Evolutionary conservation across 2,329 filamentous ascomycete genomes (phyloP).

Genomic region (Nigrospora osmanthi): DNA sequence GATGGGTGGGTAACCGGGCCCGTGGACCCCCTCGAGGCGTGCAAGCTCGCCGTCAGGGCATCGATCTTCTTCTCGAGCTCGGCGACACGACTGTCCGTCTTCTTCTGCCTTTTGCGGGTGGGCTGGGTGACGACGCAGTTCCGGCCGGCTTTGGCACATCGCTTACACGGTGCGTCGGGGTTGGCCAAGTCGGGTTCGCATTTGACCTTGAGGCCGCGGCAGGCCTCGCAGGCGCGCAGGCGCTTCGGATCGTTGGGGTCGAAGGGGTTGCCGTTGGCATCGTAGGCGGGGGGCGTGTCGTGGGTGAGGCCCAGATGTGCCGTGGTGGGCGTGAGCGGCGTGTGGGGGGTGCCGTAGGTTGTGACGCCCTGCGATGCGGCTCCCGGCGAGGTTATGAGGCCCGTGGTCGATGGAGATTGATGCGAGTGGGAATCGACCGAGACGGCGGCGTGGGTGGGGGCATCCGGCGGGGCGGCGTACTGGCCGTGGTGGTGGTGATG

Average conservation of each 20-base stretch:
- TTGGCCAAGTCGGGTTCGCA: conserved; percentile 68
- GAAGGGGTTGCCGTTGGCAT: conserved; percentile 7
- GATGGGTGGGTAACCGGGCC: conserved; percentile 2
- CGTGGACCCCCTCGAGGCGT: conserved; percentile 36
- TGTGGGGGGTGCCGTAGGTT: conserved; percentile 4
- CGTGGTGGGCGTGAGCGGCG: conserved; percentile 13
- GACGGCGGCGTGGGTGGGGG: too few relatives aligned
- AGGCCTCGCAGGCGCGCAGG: conserved; percentile 67
- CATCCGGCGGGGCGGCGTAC: too few relatives aligned
- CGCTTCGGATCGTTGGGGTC: conserved; percentile 50
- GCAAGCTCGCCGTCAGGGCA: conserved; percentile 72
- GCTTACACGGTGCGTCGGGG: conserved; percentile 57
- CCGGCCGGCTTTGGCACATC: conserved; percentile 75
- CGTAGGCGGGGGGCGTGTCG: conserved; percentile 9
- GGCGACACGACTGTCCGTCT: conserved; percentile 81
- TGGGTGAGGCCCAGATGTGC: conserved; percentile 4
- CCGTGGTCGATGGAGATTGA: too few relatives aligned
- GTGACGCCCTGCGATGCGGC: neutral
- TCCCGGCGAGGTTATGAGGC: too few relatives aligned
- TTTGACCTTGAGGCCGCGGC: conserved; percentile 70
- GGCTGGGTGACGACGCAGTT: conserved; percentile 70
- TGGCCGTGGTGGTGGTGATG: too few relatives aligned
- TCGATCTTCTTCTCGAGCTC: conserved; percentile 93
- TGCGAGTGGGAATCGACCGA: too few relatives aligned
- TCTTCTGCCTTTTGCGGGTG: conserved; percentile 76